Evolutionary conservation across 2,329 filamentous ascomycete species (phyloP).

Genomic region (Ophiostoma perfectum): DNA sequence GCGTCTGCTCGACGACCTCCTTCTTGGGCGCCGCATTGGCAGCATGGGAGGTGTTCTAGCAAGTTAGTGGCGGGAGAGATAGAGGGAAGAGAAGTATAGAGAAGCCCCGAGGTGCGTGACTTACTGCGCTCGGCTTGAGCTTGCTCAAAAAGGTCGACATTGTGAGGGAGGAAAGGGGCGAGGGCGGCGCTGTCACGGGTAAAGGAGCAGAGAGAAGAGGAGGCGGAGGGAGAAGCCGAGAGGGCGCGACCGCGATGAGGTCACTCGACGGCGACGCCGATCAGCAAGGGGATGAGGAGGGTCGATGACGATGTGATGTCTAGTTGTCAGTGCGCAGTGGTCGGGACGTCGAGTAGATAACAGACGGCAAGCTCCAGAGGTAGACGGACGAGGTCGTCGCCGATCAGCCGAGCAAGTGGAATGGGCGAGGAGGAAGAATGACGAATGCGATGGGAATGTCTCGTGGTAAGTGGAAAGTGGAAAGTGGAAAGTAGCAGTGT

Average conservation of each 20-base stretch:
- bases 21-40: slow-evolving; percentile 39
- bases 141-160: slow-evolving; percentile 56
- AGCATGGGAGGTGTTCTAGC: slow-evolving; percentile 30
- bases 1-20: slow-evolving; percentile 55
- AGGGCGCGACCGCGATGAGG: slow-evolving; percentile 4
- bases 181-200: background rate
- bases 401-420: background rate
- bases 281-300: background rate
- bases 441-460: slow-evolving; percentile 8
- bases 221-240: background rate
- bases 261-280: slow-evolving; percentile 4
- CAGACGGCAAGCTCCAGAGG: background rate
- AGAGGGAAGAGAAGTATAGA: background rate
- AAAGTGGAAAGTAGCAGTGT: background rate
- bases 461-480: background rate
- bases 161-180: background rate
- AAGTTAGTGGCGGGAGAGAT: background rate
- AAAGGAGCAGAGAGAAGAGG: background rate
- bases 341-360: background rate
- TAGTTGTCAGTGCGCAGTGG: background rate
- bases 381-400: background rate
- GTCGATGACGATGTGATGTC: background rate
- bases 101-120: slow-evolving; percentile 31
- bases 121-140: slow-evolving; percentile 52
- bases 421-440: background rate